These are phyloP conservation scores for Lactifluus piperatus DNA, from an alignment of 768 basidiomycete genomes.

Conservation along the genomic window DNA sequence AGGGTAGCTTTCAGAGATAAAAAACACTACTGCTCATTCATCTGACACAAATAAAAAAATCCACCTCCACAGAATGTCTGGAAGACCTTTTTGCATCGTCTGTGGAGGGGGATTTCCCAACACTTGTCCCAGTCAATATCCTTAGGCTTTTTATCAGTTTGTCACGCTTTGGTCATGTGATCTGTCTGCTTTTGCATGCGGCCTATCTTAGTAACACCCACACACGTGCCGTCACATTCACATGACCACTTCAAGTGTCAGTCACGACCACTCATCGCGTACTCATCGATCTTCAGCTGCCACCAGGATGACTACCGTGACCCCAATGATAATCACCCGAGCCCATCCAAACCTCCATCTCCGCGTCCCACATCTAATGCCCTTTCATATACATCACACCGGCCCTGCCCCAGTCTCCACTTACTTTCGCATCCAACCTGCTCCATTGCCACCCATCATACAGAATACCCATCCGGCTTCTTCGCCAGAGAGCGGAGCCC, in stretches of 20 bases:
- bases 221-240: not conserved
- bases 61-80: no score
- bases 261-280: not conserved
- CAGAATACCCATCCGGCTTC: not conserved
- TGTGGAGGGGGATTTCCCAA: no score
- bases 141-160: no score
- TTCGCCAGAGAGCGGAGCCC: not conserved
- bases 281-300: no score
- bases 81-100: no score
- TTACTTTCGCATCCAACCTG: conserved; percentile 51
- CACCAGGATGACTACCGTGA: not conserved
- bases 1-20: no score
- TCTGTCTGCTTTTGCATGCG: no score
- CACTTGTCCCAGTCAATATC: no score
- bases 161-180: no score
- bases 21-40: no score
- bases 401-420: conserved; percentile 68
- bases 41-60: no score
- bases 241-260: not conserved
- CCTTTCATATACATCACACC: conserved; percentile 65
- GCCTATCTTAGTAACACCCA: no score
- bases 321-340: not conserved
- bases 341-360: not conserved
- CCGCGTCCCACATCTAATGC: conserved; percentile 59
- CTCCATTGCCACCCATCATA: conserved; percentile 17